These are phyloP conservation scores for Histomonas meleagridis DNA, from an alignment of 208 protist genomes.

Conservation along the genomic window DNA sequence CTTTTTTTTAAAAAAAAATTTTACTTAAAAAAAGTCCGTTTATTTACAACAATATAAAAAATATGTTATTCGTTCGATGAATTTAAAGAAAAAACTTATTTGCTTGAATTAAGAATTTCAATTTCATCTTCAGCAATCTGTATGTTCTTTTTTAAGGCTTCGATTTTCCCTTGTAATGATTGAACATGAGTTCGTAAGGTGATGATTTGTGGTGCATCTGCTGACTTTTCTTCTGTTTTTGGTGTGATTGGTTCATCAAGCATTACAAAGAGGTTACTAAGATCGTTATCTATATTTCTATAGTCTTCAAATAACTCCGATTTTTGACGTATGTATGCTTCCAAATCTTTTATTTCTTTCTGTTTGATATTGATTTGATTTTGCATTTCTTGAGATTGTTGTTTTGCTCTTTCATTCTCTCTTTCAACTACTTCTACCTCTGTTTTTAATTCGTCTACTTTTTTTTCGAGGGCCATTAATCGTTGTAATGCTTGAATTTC, in stretches of 20 bases:
- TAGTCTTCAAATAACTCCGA: slow-evolving; percentile 27
- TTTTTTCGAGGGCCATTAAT: neutral
- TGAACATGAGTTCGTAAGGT: neutral
- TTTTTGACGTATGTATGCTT: neutral
- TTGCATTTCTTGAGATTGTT: neutral
- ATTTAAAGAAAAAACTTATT: neutral
- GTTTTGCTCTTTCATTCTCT: neutral
- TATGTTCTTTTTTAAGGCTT: neutral
- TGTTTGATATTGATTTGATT: neutral
- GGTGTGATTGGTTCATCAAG: neutral
- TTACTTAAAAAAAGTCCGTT: no score
- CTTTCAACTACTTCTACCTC: neutral
- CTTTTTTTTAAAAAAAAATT: no score
- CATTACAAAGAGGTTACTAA: neutral
- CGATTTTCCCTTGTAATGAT: neutral
- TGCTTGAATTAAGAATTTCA: neutral
- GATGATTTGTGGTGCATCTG: slow-evolving; percentile 33
- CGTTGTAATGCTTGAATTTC: slow-evolving; percentile 20
- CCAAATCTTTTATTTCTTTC: neutral
- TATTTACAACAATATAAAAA: no score
- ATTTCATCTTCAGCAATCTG: slow-evolving; percentile 32
- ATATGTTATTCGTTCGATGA: no score
- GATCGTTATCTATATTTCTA: neutral
- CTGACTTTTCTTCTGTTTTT: neutral
- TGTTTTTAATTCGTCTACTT: neutral